A percentile compares a stretch with the other conserved stretches of the same genome.
Evolutionary conservation across 2,329 filamentous ascomycete genomes (phyloP).

Genomic region (Botrytis sinoallii): DNA sequence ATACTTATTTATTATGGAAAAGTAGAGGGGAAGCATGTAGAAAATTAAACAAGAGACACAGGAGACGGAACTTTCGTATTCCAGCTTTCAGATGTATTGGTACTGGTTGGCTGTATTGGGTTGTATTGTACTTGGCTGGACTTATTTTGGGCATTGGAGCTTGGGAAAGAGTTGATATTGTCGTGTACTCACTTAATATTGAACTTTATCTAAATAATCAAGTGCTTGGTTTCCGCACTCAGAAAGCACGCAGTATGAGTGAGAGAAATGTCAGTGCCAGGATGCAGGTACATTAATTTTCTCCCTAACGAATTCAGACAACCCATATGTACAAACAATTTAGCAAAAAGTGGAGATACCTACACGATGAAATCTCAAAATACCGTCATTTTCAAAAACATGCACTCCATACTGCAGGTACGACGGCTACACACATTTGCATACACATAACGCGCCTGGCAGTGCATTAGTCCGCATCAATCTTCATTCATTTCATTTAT

Average conservation of each 20-base stretch:
- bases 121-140: slow-evolving; percentile 4
- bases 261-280: not conserved
- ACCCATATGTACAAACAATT: too few relatives aligned
- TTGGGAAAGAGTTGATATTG: not conserved
- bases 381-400: not conserved
- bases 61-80: not conserved
- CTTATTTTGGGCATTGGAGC: not conserved
- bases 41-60: not conserved
- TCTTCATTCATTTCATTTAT: not conserved
- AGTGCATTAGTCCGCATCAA: not conserved
- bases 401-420: slow-evolving; percentile 12
- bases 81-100: not conserved
- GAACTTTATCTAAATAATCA: slow-evolving; percentile 6
- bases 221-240: not conserved
- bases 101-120: not conserved
- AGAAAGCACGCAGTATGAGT: not conserved
- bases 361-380: not conserved
- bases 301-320: not conserved
- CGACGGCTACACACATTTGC: slow-evolving; percentile 5
- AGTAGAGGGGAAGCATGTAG: not conserved
- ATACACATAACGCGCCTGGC: not conserved
- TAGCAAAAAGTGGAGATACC: not conserved
- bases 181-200: not conserved
- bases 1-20: not conserved
- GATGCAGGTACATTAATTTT: not conserved